phyloP scores from a whole-genome alignment of 2,329 filamentous ascomycete species.

The Orbilia oligospora region DNA sequence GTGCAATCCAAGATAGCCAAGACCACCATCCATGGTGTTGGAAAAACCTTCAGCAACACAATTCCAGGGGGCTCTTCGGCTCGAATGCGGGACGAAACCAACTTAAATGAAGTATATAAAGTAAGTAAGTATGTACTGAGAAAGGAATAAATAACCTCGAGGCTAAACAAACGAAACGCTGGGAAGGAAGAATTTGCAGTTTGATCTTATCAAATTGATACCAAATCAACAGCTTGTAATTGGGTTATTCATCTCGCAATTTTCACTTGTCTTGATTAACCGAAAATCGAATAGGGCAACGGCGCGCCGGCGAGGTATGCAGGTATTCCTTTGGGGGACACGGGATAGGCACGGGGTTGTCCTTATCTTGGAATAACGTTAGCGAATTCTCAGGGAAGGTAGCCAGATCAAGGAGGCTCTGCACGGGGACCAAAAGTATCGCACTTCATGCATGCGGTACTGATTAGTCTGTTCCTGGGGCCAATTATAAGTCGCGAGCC shows the following conservation, averaged over 20 bases:
- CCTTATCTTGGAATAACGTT: neutral
- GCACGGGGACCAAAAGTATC: neutral
- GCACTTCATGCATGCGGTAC: neutral
- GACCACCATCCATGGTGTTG: neutral
- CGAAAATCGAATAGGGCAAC: neutral
- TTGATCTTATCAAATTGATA: neutral
- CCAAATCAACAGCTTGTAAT: neutral
- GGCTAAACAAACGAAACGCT: neutral
- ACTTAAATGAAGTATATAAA: too few species aligned
- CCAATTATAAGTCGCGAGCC: neutral
- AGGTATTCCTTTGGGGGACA: slow-evolving; percentile 4
- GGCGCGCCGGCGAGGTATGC: neutral
- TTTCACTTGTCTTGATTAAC: neutral
- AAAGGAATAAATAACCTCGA: neutral
- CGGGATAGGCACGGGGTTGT: neutral
- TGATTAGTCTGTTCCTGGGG: neutral
- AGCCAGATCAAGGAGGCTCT: neutral
- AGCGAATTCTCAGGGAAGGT: neutral
- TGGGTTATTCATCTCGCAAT: neutral
- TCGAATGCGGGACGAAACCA: neutral
- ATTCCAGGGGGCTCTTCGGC: neutral
- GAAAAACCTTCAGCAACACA: slow-evolving; percentile 17
- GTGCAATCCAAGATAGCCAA: slow-evolving; percentile 7
- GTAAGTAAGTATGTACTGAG: too few species aligned
- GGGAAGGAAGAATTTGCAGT: neutral